phyloP scores from a whole-genome alignment of 768 basidiomycete species.

The Lyophyllum decastes region DNA sequence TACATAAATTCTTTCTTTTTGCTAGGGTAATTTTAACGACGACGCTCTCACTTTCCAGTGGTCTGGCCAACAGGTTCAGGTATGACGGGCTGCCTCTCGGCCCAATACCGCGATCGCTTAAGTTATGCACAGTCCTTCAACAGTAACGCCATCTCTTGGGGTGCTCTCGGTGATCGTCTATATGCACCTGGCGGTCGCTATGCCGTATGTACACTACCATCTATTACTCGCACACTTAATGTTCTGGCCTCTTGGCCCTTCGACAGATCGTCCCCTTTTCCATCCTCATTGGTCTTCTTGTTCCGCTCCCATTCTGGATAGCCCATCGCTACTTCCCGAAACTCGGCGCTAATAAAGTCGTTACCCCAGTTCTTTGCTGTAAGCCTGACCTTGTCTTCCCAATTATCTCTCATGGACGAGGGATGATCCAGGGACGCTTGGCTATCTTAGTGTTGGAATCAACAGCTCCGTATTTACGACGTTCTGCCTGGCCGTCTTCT shows the following conservation, averaged over 20 bases:
- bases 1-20: not conserved
- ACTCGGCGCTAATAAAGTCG: conserved; percentile 45
- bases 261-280: conserved; percentile 37
- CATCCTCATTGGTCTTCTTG: conserved; percentile 49
- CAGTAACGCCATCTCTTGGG: conserved; percentile 58
- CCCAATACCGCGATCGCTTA: not conserved
- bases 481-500: conserved; percentile 45
- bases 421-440: conserved; percentile 35
- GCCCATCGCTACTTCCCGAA: conserved; percentile 50
- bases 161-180: conserved; percentile 50
- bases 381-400: no score
- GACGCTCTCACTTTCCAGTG: conserved; percentile 30
- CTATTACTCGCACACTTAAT: conserved; percentile 11
- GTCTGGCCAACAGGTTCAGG: conserved; percentile 44
- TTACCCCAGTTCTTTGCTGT: conserved; percentile 51
- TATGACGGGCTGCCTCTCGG: conserved; percentile 5
- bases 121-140: conserved; percentile 30
- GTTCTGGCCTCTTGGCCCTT: conserved; percentile 9
- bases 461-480: conserved; percentile 54
- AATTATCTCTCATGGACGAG: conserved; percentile 22
- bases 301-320: conserved; percentile 59
- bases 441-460: conserved; percentile 56
- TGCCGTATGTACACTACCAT: conserved; percentile 29
- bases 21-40: no score
- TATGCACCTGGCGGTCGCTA: conserved; percentile 49